These are phyloP conservation scores for Tuctoria greenei DNA, from an alignment of 176 grass and related monocot genomes.

Conservation along the genomic window DNA sequence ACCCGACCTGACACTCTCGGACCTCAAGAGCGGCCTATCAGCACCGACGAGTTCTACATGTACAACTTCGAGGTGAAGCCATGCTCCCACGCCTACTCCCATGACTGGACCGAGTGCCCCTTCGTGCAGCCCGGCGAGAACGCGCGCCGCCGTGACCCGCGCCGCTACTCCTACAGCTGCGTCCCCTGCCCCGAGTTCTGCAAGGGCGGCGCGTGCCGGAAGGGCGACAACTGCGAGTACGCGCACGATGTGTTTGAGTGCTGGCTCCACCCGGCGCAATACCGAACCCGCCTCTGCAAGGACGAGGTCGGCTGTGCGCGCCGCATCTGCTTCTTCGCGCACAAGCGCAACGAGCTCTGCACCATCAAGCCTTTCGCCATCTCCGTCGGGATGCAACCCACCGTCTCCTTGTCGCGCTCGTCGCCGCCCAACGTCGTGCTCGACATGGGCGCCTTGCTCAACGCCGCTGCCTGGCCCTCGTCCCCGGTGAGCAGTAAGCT, in stretches of 20 bases:
- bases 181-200: constrained; percentile 95
- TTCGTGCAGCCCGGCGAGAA: constrained; percentile 99
- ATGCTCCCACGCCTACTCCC: constrained; percentile 94
- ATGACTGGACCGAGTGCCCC: constrained; percentile 99
- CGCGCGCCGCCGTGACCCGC: constrained; percentile 87
- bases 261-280: constrained; percentile 92
- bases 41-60: constrained; percentile 94
- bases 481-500: constrained; percentile 51
- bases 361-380: constrained; percentile 66
- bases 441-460: constrained; percentile 63
- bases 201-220: constrained; percentile 74
- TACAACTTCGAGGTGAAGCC: constrained; percentile 97
- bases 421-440: constrained; percentile 44
- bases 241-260: constrained; percentile 91
- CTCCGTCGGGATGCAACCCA: constrained; percentile 64
- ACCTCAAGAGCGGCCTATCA: constrained; percentile 93
- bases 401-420: constrained; percentile 31
- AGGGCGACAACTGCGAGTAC: constrained; percentile 81
- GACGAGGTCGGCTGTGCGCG: constrained; percentile 72
- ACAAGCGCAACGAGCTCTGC: constrained; percentile 81
- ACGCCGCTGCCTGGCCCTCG: constrained; percentile 40
- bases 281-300: constrained; percentile 73
- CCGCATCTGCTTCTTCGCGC: constrained; percentile 88
- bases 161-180: constrained; percentile 89
- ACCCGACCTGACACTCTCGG: constrained; percentile 74